phyloP scores from a whole-genome alignment of 1,139 yeast genomes.

The Candida neerlandica region DNA sequence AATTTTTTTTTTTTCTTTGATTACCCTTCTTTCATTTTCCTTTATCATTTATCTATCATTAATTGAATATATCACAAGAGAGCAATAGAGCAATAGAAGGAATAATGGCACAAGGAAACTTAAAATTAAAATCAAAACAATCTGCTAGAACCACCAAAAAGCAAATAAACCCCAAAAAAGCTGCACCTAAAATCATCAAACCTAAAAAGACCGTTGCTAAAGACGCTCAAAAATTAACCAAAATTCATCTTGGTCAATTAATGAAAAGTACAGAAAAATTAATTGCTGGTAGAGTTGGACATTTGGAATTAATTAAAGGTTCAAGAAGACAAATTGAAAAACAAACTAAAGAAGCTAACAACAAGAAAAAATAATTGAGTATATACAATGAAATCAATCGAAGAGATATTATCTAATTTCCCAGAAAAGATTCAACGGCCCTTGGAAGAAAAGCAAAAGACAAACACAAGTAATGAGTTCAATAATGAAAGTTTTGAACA shows the following conservation, averaged over 20 bases:
- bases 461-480: neutral
- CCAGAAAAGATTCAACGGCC: constrained; percentile 11
- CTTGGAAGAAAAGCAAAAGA: neutral
- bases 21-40: too few species aligned
- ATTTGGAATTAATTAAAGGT: constrained; percentile 86
- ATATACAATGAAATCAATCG: constrained; percentile 10
- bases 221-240: constrained; percentile 52
- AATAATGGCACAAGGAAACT: constrained; percentile 61
- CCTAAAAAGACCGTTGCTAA: constrained; percentile 62
- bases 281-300: constrained; percentile 92
- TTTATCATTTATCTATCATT: neutral
- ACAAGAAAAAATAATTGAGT: constrained; percentile 14
- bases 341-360: constrained; percentile 36
- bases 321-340: constrained; percentile 83
- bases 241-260: constrained; percentile 67
- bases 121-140: constrained; percentile 49
- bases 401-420: constrained; percentile 19
- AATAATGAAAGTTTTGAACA: neutral
- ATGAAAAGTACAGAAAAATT: constrained; percentile 78
- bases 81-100: too few species aligned
- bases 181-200: constrained; percentile 74
- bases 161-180: constrained; percentile 59
- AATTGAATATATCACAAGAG: too few species aligned
- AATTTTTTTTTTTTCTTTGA: neutral
- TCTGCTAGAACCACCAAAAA: constrained; percentile 55